phyloP scores from a whole-genome alignment of 2,329 filamentous ascomycete genomes.

The Dothistroma septosporum region DNA sequence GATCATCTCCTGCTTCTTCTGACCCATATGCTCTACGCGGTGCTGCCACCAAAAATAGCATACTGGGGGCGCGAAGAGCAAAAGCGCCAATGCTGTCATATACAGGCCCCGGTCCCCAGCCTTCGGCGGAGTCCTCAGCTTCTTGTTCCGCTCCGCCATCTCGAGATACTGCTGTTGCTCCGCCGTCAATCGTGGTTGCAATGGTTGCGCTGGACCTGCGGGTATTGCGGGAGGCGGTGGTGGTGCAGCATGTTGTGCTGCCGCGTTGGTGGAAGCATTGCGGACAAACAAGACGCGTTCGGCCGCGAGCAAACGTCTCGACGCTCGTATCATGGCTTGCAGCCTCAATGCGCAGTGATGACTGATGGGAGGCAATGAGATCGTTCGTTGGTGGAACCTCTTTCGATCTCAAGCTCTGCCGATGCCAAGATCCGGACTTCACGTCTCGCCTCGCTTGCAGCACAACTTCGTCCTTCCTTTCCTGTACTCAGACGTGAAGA shows the following conservation, averaged over 20 bases:
- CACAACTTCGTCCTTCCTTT: no score
- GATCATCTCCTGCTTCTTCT: constrained; percentile 31
- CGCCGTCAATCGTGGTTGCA: not conserved
- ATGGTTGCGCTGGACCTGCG: not conserved
- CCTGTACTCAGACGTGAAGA: not conserved
- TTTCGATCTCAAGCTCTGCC: not conserved
- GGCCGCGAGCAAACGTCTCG: not conserved
- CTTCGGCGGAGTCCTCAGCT: constrained; percentile 6
- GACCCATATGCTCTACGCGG: constrained; percentile 33
- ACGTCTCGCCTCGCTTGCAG: not conserved
- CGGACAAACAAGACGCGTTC: not conserved
- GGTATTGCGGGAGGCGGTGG: not conserved
- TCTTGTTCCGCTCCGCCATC: not conserved
- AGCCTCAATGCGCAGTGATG: not conserved
- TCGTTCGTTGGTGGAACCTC: not conserved
- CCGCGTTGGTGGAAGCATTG: constrained; percentile 1
- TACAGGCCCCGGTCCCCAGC: constrained; percentile 16
- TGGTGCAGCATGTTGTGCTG: not conserved
- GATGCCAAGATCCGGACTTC: not conserved
- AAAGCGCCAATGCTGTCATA: constrained; percentile 20
- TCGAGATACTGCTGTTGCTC: not conserved
- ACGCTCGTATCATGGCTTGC: constrained; percentile 3
- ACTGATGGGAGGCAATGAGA: not conserved
- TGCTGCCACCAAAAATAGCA: constrained; percentile 32
- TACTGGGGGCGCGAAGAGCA: constrained; percentile 27